These are phyloP conservation scores for Dendrobium nobile DNA, from an alignment of 106 monocot species.

Conservation along the genomic window DNA sequence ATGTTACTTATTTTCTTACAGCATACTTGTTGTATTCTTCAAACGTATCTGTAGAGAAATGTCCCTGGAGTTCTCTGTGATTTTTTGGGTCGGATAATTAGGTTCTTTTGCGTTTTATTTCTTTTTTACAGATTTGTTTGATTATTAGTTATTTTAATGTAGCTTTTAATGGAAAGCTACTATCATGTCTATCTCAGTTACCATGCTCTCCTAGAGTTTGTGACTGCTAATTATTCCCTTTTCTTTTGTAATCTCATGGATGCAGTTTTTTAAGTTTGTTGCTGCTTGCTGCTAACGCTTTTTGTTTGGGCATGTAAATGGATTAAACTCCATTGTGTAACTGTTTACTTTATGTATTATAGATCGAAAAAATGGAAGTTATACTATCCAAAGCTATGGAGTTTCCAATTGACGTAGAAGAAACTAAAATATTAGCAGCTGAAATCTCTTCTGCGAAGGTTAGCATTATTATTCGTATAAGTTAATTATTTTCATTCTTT, in stretches of 20 bases:
- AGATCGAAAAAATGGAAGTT: conserved; percentile 60
- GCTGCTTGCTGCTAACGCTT: not conserved
- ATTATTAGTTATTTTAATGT: not conserved
- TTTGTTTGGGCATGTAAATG: not conserved
- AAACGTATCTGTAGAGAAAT: not conserved
- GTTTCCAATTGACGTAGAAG: conserved; percentile 46
- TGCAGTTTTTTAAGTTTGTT: not conserved
- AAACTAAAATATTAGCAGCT: conserved; percentile 30
- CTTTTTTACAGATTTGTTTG: not conserved
- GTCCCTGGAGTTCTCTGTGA: not conserved
- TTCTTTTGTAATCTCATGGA: not conserved
- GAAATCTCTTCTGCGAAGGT: conserved; percentile 71
- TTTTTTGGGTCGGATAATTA: not conserved
- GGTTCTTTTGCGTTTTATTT: not conserved
- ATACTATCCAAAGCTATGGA: conserved; percentile 32
- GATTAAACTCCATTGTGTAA: not conserved
- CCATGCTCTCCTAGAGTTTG: too few species aligned
- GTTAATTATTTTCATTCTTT: not conserved
- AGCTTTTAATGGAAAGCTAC: not conserved
- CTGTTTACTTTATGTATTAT: conserved; percentile 9
- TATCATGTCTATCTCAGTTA: not conserved
- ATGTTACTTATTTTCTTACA: not conserved
- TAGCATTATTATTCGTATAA: not conserved
- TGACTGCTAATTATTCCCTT: too few species aligned
- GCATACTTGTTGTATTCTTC: not conserved